Conservation (phyloP, 1,284 basidiomycete genomes). For the Rhodotorula sp. region DNA sequence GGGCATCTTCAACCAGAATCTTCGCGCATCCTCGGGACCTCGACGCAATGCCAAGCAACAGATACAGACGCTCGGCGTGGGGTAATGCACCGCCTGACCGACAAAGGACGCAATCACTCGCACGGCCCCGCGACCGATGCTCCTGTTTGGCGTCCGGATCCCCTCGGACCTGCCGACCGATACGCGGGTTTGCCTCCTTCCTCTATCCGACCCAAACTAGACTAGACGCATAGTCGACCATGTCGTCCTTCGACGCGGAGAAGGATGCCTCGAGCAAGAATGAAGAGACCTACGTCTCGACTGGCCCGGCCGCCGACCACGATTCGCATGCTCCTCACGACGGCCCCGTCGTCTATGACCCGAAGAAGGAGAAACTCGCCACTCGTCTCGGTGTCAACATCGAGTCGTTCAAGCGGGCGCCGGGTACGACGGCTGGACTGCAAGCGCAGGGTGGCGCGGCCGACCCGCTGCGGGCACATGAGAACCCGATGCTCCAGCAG, state of each 20-base stretch:
- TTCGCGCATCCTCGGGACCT: no score
- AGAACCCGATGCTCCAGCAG: slow-evolving; percentile 48
- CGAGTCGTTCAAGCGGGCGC: slow-evolving; percentile 54
- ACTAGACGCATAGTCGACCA: not conserved
- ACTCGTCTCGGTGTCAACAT: slow-evolving; percentile 51
- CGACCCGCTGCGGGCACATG: slow-evolving; percentile 35
- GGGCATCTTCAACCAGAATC: no score
- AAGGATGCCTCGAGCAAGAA: slow-evolving; percentile 19
- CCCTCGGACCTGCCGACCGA: not conserved
- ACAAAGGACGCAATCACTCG: not conserved
- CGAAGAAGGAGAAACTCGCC: slow-evolving; percentile 48
- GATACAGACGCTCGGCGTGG: not conserved
- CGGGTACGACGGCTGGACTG: slow-evolving; percentile 49
- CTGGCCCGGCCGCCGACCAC: not conserved
- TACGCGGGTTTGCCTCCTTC: not conserved
- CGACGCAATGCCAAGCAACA: no score
- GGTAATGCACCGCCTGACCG: not conserved
- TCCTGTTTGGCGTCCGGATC: not conserved
- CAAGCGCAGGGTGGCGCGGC: slow-evolving; percentile 43
- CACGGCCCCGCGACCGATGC: not conserved
- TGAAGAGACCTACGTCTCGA: slow-evolving; percentile 17
- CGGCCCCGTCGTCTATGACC: slow-evolving; percentile 48
- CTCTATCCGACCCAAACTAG: not conserved
- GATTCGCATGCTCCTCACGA: no score
- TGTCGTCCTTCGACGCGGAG: slow-evolving; percentile 5